phyloP scores from a whole-genome alignment of 2,329 filamentous ascomycete species.

The Aspergillus unguis region DNA sequence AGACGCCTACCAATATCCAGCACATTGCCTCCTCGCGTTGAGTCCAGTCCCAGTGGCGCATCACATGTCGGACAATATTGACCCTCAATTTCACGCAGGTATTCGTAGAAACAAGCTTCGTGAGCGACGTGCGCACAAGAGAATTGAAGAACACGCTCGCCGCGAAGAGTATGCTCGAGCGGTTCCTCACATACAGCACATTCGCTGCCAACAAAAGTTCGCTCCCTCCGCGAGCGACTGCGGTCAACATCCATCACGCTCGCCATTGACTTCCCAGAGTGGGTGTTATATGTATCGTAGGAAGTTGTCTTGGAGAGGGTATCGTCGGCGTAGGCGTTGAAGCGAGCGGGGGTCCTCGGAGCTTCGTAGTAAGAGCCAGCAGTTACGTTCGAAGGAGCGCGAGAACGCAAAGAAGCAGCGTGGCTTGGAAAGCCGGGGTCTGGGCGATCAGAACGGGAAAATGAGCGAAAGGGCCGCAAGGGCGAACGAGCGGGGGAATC shows the following conservation, averaged over 20 bases:
- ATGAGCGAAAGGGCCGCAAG: constrained; percentile 30
- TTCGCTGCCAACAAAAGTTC: constrained; percentile 91
- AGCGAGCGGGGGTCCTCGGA: constrained; percentile 17
- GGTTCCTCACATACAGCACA: constrained; percentile 97
- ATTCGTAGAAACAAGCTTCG: constrained; percentile 98
- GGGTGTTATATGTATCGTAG: constrained; percentile 36
- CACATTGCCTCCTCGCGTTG: constrained; percentile 87
- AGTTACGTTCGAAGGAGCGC: constrained; percentile 24
- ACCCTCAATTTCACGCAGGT: constrained; percentile 89
- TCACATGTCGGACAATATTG: constrained; percentile 94
- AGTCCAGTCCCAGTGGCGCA: constrained; percentile 85
- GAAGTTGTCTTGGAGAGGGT: constrained; percentile 15
- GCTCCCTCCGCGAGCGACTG: constrained; percentile 75
- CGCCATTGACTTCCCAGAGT: constrained; percentile 50
- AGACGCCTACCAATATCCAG: constrained; percentile 72
- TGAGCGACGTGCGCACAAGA: constrained; percentile 96
- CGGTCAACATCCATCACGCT: constrained; percentile 72
- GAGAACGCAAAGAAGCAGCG: constrained; percentile 23
- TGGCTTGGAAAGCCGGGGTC: constrained; percentile 29
- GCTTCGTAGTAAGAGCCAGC: constrained; percentile 21
- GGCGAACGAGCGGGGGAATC: constrained; percentile 34
- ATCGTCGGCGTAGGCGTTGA: constrained; percentile 27
- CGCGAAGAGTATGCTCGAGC: constrained; percentile 87
- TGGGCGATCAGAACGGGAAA: constrained; percentile 29
- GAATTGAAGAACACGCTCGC: constrained; percentile 91